Base-by-base conservation (phyloP, 805 yeast species). In the Hagleromyces aurorensis region DNA sequence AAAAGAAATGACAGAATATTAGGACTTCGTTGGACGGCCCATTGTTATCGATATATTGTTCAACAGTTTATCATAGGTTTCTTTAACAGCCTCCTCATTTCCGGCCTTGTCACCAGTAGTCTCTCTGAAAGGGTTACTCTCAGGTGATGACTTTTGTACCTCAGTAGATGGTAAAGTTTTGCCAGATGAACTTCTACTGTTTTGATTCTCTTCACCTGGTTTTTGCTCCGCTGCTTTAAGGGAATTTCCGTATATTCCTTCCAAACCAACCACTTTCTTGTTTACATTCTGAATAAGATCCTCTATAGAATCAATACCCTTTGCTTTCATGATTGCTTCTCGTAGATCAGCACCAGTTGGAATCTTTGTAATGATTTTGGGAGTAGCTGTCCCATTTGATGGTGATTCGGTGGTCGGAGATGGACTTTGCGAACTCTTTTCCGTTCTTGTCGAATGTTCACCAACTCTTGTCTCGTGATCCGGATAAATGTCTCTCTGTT, bases 1-100 rank as follows among this genome's bases (percentile, higher is more conserved):
- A 21, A 21, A 21, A 5, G 8, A 6, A 12, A 14, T 12, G 7
- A 7, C 11, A 21, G 13, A n/a, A n/a, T n/a, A n/a, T n/a, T n/a
- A n/a, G n/a, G 13, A 27, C 16, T 27, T 27, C 10, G 30, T 24
- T 8, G 37, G 31, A 16, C 41, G 37, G 8, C 33, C 41, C 32
- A 30, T 62, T 16, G 77, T 73, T 17, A 80, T 75, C n/a, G n/a
- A n/a, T n/a, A n/a, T n/a, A 44, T 78, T 78, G 43, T 78, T 77
- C 46, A 80, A 61, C 26, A 80, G 56, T 48, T 76, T 77, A 39
- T 80, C 89, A 44, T 79, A 80, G 4, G 74, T 80, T 46, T 76
- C 81, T 49, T 76, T 79, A n/a, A 79, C 82, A 4, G 67, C 72
- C 13, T 43, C 44, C 25, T 46, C 44, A 7, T 28, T 31, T 7